Base-by-base conservation (phyloP, 1,139 yeast genomes). In the Yamadazyma buinensis region DNA sequence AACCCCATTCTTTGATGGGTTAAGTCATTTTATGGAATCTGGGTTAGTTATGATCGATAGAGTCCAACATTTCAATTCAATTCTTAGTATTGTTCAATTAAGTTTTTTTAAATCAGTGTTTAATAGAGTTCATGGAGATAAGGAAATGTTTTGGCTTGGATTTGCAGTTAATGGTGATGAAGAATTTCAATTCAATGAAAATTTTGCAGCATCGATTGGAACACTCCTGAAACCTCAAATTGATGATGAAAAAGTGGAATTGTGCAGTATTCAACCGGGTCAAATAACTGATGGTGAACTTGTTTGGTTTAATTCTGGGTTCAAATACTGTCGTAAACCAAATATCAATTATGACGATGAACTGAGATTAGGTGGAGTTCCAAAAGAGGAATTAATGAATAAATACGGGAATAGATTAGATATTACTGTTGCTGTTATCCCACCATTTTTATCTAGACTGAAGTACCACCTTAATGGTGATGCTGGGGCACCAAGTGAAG, bases 221-320 rank as follows among this genome's bases (percentile, higher is more conserved):
- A 43, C 39, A 15, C 29, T 48, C 5, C 47, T 41, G 26, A 22
- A 37, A 7, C 48, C 54, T 25, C 60, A 60, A 2, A 37, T 46
- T 10, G 37, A 47, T 2, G 46, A 43, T 30, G 32, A 41, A n/a
- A 44, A 61, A 9, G 40, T 36, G 34, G 75, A 70, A 43, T 28
- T 68, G 4, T 68, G 75, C 38, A 57, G 71, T 3, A 60, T 67
- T 12, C 75, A 68, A 43, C 75, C 76, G 1, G 75, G 68, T 6
- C 75, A 69, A 43, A 39, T 59, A 29, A 50, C 46, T 40, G 19
- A 17, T 7, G 61, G 58, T 17, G 60, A 56, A 36, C 39, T 61
- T 15, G 44, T 52, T 8, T 61, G 67, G 67, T 51, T 61, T 28
- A 61, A 61, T 34, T 61, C 67, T 0, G 67, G 67, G 3, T 61